Evolutionary conservation across 2,329 filamentous ascomycete genomes (phyloP), one percentile per base, ranked within the genome.

Genomic region (Tolypocladium cylindrosporum): DNA sequence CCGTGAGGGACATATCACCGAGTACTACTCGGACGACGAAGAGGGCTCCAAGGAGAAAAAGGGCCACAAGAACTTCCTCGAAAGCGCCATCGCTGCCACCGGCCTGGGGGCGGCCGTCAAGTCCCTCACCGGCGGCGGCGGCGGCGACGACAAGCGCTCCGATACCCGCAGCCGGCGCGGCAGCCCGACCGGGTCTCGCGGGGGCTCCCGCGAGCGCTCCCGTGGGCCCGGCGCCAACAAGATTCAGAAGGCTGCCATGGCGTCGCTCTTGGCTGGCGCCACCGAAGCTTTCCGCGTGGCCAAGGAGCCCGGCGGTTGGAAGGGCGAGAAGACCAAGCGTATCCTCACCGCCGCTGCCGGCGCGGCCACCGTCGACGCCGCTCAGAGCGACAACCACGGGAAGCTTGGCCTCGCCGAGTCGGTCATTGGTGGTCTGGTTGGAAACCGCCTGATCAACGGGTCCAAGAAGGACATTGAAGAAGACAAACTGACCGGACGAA

Each of bases 271-370:
- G 53, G 92, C 93, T 37, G 93, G 91, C 66, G 93, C 92, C 45
- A 89, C 91, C 57, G 92, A 97, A 73, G 93, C 93, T 48, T 96
- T 96, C 79, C 88, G 90, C 61, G 87, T 91, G 58, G 87, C 92
- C 70, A 96, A 93, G 67, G 89, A 94, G 61, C 89, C 91, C 2
- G 93, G 93, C 57, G 84, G 87, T 50, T 97, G 92, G 91, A 88
- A 87, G 62, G 93, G 92, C 42, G 88, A 90, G 62, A 97, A 97
- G 75, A 90, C 91, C 63, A 94, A 91, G 77, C 90, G 93, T 56
- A 84, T 97, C 60, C 82, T 96, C 54, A 97, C 93, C 27, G 92
- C 91, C 54, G 93, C 93, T 34, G 82, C 84, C 34, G 88, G 90
- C 73, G 91, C 93, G 60, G 93, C 90, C 64, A 89, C 91, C 59